Base-by-base conservation (phyloP, 1,284 basidiomycete genomes). In the Cystobasidium pallidum region DNA sequence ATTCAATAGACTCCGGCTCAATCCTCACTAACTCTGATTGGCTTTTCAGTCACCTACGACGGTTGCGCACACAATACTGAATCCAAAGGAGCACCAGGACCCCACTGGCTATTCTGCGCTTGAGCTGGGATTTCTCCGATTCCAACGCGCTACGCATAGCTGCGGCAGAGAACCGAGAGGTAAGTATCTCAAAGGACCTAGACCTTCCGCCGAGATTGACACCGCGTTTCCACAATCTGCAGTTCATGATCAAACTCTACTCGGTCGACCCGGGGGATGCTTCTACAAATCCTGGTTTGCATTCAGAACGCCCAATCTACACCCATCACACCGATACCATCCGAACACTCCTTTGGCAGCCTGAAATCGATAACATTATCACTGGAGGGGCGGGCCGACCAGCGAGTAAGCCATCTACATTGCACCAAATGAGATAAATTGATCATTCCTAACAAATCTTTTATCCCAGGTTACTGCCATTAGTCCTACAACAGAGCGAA, bases 361-460 rank as follows among this genome's bases (percentile, higher is more conserved):
- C 52, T 4, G 54, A 45, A 26, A 17, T 17, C 32, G n/a, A 41
- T 39, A 59, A 45, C 4, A 32, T 67, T 28, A 45, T 57, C 21
- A 57, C 66, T n/a, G 66, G 51, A 8, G 66, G 66, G 8, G n/a
- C n/a, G n/a, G n/a, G 17, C 28, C 15, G 67, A 70, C 58, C 24
- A n/a, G 8, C 41, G 67, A 32, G 55, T 62, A n/a, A 34, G 67
- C 13, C 17, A 8, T 19, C 21, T 49, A 10, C 15, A 6, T 28
- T n/a, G n/a, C n/a, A n/a, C n/a, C n/a, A n/a, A n/a, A n/a, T n/a
- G n/a, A n/a, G n/a, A n/a, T n/a, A n/a, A n/a, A n/a, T n/a, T n/a
- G 13, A 21, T n/a, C 34, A 15, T 26, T 17, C 7, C n/a, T 7
- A 26, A n/a, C 4, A 17, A 4, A 3, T 19, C 3, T 10, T 36